These are phyloP conservation scores for Pseudogymnoascus sp. DNA, from an alignment of 2,329 filamentous ascomycete species.

Conservation along the genomic window DNA sequence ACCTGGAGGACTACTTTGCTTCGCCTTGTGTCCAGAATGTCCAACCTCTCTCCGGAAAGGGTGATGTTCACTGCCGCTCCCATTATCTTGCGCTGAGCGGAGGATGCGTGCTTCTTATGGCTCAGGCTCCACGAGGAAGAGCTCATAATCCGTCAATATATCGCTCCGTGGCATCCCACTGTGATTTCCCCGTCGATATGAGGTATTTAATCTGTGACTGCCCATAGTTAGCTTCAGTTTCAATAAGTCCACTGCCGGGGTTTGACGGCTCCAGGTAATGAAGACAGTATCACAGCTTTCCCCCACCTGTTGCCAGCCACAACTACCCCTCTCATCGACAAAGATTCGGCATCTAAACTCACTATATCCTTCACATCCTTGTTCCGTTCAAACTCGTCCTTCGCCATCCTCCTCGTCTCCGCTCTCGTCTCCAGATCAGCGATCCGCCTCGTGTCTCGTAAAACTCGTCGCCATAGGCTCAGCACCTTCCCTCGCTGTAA, in stretches of 20 bases:
- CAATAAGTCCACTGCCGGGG: background rate
- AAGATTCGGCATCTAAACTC: conserved; percentile 22
- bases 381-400: conserved; percentile 54
- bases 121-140: background rate
- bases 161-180: conserved; percentile 56
- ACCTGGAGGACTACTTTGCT: background rate
- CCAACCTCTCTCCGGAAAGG: background rate
- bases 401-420: conserved; percentile 50
- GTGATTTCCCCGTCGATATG: conserved; percentile 55
- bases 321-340: background rate
- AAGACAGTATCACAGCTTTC: background rate
- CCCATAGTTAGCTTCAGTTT: background rate
- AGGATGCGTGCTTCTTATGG: background rate
- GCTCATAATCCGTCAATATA: conserved; percentile 42
- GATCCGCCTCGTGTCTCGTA: conserved; percentile 48
- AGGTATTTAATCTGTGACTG: conserved; percentile 55
- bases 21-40: background rate
- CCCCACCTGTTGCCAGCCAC: background rate
- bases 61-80: no score
- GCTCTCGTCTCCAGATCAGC: conserved; percentile 40
- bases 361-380: conserved; percentile 48
- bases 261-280: background rate
- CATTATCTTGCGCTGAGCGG: background rate
- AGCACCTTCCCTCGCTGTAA: conserved; percentile 48
- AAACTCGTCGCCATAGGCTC: conserved; percentile 49